A percentile compares a stretch with the other conserved stretches of the same genome.
Conservation (phyloP, 768 basidiomycete genomes). For the Clavulina sp. region DNA sequence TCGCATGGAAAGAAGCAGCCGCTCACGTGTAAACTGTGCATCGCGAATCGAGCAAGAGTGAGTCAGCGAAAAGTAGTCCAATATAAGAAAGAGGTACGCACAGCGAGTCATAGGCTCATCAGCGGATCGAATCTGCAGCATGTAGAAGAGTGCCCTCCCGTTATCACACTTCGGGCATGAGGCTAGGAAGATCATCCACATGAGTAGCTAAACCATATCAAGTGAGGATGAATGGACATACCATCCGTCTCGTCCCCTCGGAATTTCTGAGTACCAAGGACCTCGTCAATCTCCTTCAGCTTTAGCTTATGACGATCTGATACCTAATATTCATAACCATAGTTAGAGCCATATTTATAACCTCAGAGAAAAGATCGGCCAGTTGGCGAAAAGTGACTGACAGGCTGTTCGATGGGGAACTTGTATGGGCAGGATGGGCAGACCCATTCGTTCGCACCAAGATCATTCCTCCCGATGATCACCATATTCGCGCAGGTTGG, state of each 20-base stretch:
- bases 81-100: constrained; percentile 15
- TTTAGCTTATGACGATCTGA: constrained; percentile 73
- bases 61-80: not conserved
- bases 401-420: constrained; percentile 79
- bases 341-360: constrained; percentile 2
- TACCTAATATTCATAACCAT: constrained; percentile 38
- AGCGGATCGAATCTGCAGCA: constrained; percentile 87
- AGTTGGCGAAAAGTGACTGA: too few species aligned
- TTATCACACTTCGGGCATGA: constrained; percentile 67
- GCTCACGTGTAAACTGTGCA: constrained; percentile 6
- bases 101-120: constrained; percentile 76
- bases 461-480: constrained; percentile 47
- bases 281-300: constrained; percentile 89
- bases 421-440: constrained; percentile 93
- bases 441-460: constrained; percentile 79
- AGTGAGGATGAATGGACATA: not conserved
- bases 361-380: not conserved
- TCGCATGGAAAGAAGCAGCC: not conserved
- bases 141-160: constrained; percentile 79
- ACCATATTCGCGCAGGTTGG: constrained; percentile 86
- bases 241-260: constrained; percentile 46
- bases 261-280: constrained; percentile 81
- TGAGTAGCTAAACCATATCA: not conserved
- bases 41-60: not conserved
- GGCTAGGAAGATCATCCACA: constrained; percentile 13